Evolutionary conservation across 106 monocot species (phyloP).

Genomic region (Acorus calamus): DNA sequence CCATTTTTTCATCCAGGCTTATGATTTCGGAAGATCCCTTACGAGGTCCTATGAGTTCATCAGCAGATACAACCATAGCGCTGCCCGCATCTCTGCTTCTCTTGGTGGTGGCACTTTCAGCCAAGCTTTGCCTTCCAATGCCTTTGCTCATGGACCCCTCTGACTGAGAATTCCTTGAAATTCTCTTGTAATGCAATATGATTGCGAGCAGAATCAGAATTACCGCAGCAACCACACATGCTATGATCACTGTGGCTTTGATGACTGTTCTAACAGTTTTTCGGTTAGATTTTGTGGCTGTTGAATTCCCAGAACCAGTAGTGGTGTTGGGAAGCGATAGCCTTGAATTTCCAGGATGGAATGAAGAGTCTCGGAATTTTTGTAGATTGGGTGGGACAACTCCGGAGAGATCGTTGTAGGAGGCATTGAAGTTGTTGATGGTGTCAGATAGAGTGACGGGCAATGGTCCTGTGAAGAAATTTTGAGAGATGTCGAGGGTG

Average conservation of each 20-base stretch:
- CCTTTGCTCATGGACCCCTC: slow-evolving; percentile 49
- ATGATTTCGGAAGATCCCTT: slow-evolving; percentile 57
- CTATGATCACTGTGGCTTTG: slow-evolving; percentile 43
- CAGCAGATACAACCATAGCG: slow-evolving; percentile 49
- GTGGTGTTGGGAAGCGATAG: slow-evolving; percentile 38
- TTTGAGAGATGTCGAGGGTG: slow-evolving; percentile 67
- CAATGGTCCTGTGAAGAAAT: slow-evolving; percentile 62
- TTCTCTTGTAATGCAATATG: slow-evolving; percentile 41
- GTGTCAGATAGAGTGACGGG: slow-evolving; percentile 48
- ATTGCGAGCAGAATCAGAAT: slow-evolving; percentile 54
- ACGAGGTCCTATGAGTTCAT: slow-evolving; percentile 42
- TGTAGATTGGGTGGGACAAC: slow-evolving; percentile 63
- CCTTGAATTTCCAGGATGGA: slow-evolving; percentile 85
- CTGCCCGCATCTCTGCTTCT: slow-evolving; percentile 21
- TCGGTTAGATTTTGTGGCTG: slow-evolving; percentile 10
- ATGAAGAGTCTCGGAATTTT: slow-evolving; percentile 94
- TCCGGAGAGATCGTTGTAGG: slow-evolving; percentile 87
- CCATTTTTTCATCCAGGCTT: slow-evolving; percentile 49
- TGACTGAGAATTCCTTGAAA: slow-evolving; percentile 30
- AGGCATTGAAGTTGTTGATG: slow-evolving; percentile 59
- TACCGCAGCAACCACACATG: slow-evolving; percentile 35
- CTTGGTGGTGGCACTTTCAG: slow-evolving; percentile 16
- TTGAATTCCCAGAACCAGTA: slow-evolving; percentile 24
- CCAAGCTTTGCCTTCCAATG: slow-evolving; percentile 18
- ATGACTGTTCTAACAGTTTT: slow-evolving; percentile 29